Base-by-base conservation (phyloP, 164 flowering plant species). In the Buxus sempervirens region DNA sequence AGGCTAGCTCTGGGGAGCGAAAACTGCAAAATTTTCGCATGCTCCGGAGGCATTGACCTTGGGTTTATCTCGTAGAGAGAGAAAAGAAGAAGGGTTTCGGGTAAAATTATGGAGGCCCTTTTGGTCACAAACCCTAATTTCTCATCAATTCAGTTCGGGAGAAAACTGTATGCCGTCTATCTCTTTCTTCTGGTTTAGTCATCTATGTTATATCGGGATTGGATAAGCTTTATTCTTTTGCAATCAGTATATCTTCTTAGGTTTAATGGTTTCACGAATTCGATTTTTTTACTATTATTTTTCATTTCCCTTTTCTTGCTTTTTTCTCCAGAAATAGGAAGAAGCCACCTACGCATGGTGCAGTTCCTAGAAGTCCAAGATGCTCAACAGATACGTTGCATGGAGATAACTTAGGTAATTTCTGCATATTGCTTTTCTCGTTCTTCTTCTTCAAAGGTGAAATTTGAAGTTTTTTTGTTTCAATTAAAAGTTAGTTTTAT, bases 311-410 rank as follows among this genome's bases (percentile, higher is more conserved):
- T 51, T 28, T 15, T 65, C 13, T 68, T 32, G 38, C 62, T 73
- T 54, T 64, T 55, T 12, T 0, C 15, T 54, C 25, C 57, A 62
- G 60, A 67, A 65, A 53, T 48, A 16, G 72, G 23, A 75, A 54
- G 60, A 71, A 75, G 58, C 24, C 67, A 20, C 25, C 25, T 5
- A 22, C 63, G 9, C 3, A 42, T 51, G 60, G 69, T 20, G 58
- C 25, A 7, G 24, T 36, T 36, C 20, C 24, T 48, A 74, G 61
- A 55, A 70, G 49, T 60, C 75, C 75, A 21, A 73, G 68, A 62
- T 81, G 81, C 65, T 58, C 79, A 12, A 72, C 76, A 23, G 81
- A 81, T 74, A 62, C 76, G 23, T 69, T 79, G 0, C 66, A 59
- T 62, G 81, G 72, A 69, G 81, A 79, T 81, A 75, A 62, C n/a